Percentiles rank a stretch among this genome's conserved stretches.
These are phyloP conservation scores for Naganishia albida DNA, from an alignment of 1,284 basidiomycete species.

Conservation along the genomic window DNA sequence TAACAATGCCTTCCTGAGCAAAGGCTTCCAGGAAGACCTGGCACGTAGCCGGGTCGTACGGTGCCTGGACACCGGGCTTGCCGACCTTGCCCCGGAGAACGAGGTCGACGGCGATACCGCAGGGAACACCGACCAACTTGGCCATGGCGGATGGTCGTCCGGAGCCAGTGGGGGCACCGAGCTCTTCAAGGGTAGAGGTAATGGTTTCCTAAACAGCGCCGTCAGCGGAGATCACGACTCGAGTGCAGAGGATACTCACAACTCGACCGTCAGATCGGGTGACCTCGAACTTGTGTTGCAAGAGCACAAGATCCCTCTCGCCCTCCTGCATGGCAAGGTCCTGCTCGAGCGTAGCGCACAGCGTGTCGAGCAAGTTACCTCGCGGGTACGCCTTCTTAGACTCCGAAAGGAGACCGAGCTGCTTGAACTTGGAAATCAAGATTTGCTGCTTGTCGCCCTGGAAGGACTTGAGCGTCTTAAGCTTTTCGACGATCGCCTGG, in stretches of 20 bases:
- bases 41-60: slow-evolving; percentile 73
- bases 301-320: slow-evolving; percentile 94
- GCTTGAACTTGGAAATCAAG: slow-evolving; percentile 83
- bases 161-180: slow-evolving; percentile 73
- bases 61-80: slow-evolving; percentile 79
- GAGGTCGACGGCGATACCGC: slow-evolving; percentile 86
- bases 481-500: slow-evolving; percentile 66
- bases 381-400: slow-evolving; percentile 65
- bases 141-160: slow-evolving; percentile 84
- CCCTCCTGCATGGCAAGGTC: slow-evolving; percentile 89
- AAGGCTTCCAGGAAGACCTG: slow-evolving; percentile 74
- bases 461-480: slow-evolving; percentile 73
- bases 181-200: slow-evolving; percentile 89
- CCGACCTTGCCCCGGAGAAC: slow-evolving; percentile 70
- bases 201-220: slow-evolving; percentile 68
- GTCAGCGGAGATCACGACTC: not conserved
- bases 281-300: slow-evolving; percentile 95
- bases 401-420: slow-evolving; percentile 88
- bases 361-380: slow-evolving; percentile 87
- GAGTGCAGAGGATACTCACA: slow-evolving; percentile 55
- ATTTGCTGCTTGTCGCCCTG: slow-evolving; percentile 70
- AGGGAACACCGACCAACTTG: slow-evolving; percentile 83
- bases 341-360: slow-evolving; percentile 85
- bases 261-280: slow-evolving; percentile 78
- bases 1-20: slow-evolving; percentile 79